Conservation (phyloP, 305 asterid genomes). For the Fraxinus floribunda region DNA sequence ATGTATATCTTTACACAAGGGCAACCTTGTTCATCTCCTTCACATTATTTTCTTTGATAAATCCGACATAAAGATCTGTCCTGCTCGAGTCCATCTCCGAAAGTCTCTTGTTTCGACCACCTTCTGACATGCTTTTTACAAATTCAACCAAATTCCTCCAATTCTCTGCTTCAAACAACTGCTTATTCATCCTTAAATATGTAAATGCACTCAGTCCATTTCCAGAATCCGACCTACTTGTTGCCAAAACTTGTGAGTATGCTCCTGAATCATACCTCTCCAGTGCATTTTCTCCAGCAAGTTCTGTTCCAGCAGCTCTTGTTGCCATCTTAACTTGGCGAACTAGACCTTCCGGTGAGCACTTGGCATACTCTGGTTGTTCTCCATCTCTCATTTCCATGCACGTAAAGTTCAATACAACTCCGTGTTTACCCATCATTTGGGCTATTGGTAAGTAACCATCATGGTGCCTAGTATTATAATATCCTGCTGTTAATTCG, state of each 20-base stretch:
- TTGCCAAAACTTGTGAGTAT: constrained; percentile 56
- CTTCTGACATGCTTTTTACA: constrained; percentile 72
- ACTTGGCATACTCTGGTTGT: constrained; percentile 64
- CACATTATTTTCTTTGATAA: constrained; percentile 41
- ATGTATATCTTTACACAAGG: constrained; percentile 44
- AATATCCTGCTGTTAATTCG: constrained; percentile 89
- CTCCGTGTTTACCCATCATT: constrained; percentile 67
- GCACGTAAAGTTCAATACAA: constrained; percentile 74
- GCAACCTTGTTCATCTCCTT: constrained; percentile 43
- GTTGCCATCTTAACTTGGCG: constrained; percentile 78
- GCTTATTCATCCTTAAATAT: constrained; percentile 77
- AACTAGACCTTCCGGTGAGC: constrained; percentile 91
- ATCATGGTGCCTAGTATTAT: constrained; percentile 66
- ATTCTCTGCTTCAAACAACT: constrained; percentile 66
- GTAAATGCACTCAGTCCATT: constrained; percentile 75
- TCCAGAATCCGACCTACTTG: constrained; percentile 65
- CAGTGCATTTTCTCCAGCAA: constrained; percentile 93
- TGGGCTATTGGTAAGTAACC: constrained; percentile 83
- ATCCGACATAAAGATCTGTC: constrained; percentile 68
- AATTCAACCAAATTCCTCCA: constrained; percentile 77
- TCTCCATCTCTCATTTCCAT: constrained; percentile 91
- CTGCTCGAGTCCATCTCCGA: constrained; percentile 55
- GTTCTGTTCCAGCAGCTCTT: constrained; percentile 47
- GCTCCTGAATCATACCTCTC: constrained; percentile 85
- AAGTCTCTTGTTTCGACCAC: constrained; percentile 53